Evolutionary conservation across 257 asterid species (phyloP).

Genomic region (Solanum gracilifrons): DNA sequence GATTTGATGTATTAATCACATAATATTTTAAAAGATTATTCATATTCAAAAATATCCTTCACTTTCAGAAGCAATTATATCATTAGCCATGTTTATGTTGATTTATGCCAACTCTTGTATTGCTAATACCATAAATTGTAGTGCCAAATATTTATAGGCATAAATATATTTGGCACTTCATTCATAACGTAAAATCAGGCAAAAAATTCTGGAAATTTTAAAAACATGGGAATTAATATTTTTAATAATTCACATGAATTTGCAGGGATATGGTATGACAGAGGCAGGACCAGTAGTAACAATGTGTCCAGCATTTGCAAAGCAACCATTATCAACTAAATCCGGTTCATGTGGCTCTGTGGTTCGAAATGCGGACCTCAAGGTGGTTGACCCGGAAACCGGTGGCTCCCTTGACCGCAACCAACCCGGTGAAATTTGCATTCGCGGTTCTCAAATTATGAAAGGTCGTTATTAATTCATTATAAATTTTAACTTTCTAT

Average conservation of each 20-base stretch:
- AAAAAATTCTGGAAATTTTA: neutral
- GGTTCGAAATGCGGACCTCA: conserved; percentile 80
- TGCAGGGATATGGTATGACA: conserved; percentile 87
- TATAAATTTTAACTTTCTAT: neutral
- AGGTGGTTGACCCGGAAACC: conserved; percentile 71
- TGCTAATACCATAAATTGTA: neutral
- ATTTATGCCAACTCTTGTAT: neutral
- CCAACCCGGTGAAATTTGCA: conserved; percentile 77
- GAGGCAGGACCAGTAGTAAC: conserved; percentile 88
- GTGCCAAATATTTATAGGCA: neutral
- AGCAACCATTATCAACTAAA: conserved; percentile 49
- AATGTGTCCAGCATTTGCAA: conserved; percentile 67
- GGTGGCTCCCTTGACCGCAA: conserved; percentile 67
- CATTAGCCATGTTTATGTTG: neutral
- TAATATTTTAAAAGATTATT: too few relatives aligned
- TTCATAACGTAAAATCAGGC: neutral
- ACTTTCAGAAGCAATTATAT: neutral
- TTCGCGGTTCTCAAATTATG: conserved; percentile 37
- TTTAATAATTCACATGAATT: neutral
- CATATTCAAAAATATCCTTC: neutral
- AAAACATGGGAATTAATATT: neutral
- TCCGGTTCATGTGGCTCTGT: conserved; percentile 91
- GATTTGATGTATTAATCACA: too few relatives aligned
- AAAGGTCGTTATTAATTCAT: neutral
- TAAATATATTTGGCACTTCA: neutral